Conservation (phyloP, 805 yeast genomes). For the Blastobotrys terrestris region DNA sequence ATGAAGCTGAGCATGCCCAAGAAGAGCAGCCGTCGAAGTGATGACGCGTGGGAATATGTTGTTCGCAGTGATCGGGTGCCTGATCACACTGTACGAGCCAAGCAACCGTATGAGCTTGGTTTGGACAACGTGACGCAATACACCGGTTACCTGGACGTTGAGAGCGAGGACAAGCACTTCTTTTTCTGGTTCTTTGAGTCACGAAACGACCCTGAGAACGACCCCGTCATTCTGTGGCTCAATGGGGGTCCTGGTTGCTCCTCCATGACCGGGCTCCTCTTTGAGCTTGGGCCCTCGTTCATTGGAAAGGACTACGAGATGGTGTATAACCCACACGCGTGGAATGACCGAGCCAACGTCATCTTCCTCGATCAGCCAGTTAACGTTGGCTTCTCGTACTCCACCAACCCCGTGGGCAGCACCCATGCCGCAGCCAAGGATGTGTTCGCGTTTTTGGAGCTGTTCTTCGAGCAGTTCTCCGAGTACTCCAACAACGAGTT, state of each 20-base stretch:
- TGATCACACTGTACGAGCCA: constrained; percentile 52
- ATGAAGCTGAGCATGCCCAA: background rate
- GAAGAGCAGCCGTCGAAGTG: background rate
- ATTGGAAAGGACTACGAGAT: constrained; percentile 58
- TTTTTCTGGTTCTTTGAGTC: constrained; percentile 83
- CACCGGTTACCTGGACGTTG: constrained; percentile 79
- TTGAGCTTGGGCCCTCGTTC: constrained; percentile 79
- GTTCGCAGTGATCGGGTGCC: constrained; percentile 6
- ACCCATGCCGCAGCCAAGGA: constrained; percentile 82
- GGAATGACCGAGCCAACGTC: constrained; percentile 82
- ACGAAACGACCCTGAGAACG: constrained; percentile 79
- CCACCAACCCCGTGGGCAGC: constrained; percentile 54
- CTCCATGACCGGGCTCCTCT: constrained; percentile 77
- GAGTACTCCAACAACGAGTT: constrained; percentile 51
- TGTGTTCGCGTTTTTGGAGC: constrained; percentile 69
- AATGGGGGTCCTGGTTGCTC: constrained; percentile 97
- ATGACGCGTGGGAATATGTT: background rate
- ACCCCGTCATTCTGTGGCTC: constrained; percentile 81
- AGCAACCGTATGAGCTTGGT: constrained; percentile 63
- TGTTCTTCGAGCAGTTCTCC: constrained; percentile 71
- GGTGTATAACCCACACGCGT: constrained; percentile 64
- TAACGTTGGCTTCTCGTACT: constrained; percentile 73
- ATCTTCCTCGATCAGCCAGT: constrained; percentile 87
- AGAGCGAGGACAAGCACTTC: constrained; percentile 78
- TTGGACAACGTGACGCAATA: constrained; percentile 77